Percentiles rank a stretch among this genome's conserved stretches.
phyloP scores from a whole-genome alignment of 345 rosid genomes.

The Laguncularia racemosa region DNA sequence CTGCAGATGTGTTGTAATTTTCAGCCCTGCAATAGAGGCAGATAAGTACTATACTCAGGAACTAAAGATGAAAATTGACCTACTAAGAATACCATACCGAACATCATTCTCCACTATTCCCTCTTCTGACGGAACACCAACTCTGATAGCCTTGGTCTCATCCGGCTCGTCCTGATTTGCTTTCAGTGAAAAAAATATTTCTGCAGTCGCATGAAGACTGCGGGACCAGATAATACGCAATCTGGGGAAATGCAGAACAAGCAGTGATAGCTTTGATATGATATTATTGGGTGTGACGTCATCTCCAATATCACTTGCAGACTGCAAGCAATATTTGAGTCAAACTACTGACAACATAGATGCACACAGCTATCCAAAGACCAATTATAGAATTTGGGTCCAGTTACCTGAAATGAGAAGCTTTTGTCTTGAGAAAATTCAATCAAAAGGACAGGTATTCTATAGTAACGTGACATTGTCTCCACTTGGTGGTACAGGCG shows the following conservation, averaged over 20 bases:
- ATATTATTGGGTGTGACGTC: conserved; percentile 89
- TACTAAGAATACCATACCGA: conserved; percentile 33
- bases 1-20: conserved; percentile 88
- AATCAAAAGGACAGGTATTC: conserved; percentile 89
- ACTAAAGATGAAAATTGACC: not conserved
- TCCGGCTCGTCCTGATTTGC: conserved; percentile 97
- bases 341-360: conserved; percentile 1
- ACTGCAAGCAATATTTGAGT: conserved; percentile 38
- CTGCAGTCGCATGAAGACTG: conserved; percentile 91
- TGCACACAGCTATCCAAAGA: not conserved
- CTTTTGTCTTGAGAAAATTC: conserved; percentile 98
- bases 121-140: conserved; percentile 93
- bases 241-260: conserved; percentile 87
- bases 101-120: conserved; percentile 85
- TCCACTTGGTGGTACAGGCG: conserved; percentile 95
- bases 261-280: conserved; percentile 89
- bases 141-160: conserved; percentile 67
- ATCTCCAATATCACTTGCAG: conserved; percentile 87
- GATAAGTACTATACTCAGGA: not conserved
- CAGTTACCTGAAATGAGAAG: conserved; percentile 88
- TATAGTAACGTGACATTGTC: conserved; percentile 82
- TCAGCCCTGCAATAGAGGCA: conserved; percentile 52
- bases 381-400: conserved; percentile 1
- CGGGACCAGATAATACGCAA: conserved; percentile 92
- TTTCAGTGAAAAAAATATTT: conserved; percentile 75